phyloP scores from a whole-genome alignment of 176 grass and related monocot genomes.

The Hsuehochloa calcarea region DNA sequence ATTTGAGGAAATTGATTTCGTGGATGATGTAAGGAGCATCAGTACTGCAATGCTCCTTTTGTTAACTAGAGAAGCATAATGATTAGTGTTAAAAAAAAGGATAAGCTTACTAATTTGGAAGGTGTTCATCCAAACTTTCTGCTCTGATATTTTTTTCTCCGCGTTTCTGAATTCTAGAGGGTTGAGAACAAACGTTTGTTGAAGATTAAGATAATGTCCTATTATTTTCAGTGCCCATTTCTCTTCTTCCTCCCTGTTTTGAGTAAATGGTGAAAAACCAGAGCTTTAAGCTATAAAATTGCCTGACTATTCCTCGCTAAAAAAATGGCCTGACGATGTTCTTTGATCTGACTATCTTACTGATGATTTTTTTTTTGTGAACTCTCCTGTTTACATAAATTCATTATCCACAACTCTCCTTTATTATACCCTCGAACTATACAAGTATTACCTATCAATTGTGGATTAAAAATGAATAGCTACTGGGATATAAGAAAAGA shows the following conservation, averaged over 20 bases:
- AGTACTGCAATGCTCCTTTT: constrained; percentile 5
- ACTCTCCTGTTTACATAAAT: constrained; percentile 26
- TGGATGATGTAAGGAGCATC: constrained; percentile 26
- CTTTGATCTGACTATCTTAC: neutral
- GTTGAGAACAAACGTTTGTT: neutral
- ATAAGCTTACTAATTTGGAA: constrained; percentile 22
- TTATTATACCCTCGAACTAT: constrained; percentile 33
- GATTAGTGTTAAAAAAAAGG: constrained; percentile 34
- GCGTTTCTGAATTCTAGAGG: constrained; percentile 2
- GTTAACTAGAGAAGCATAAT: constrained; percentile 21
- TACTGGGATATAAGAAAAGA: constrained; percentile 17
- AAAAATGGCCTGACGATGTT: neutral
- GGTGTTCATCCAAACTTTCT: constrained; percentile 7
- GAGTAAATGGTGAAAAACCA: neutral
- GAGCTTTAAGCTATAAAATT: neutral
- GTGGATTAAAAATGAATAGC: constrained; percentile 1
- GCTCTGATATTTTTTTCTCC: neutral
- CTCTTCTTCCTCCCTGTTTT: neutral
- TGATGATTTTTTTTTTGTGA: neutral
- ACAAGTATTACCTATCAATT: constrained; percentile 36
- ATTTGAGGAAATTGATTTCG: constrained; percentile 16
- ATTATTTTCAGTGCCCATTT: neutral
- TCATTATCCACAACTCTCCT: constrained; percentile 24
- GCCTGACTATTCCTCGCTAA: neutral
- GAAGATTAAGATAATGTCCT: constrained; percentile 10